Percentiles rank a stretch among this genome's conserved stretches.
phyloP scores from a whole-genome alignment of 2,329 filamentous ascomycete species.

The Colletotrichum viniferum region DNA sequence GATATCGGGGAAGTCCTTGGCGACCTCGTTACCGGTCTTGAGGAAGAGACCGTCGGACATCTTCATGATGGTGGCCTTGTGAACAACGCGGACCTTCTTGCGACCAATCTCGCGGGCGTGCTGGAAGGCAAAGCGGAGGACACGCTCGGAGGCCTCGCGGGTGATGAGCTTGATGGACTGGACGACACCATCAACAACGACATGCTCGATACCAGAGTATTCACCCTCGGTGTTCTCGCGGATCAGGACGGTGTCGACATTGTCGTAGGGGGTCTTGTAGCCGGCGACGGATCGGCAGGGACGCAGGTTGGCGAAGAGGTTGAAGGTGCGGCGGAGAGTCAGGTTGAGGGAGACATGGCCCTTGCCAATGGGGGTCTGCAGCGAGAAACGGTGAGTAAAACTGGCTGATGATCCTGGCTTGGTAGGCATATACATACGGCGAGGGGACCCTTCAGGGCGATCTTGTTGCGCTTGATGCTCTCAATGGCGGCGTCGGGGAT shows the following conservation, averaged over 20 bases:
- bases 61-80: conserved; percentile 99
- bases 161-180: conserved; percentile 99
- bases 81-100: conserved; percentile 95
- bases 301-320: conserved; percentile 99
- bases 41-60: conserved; percentile 99
- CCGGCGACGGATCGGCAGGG: conserved; percentile 96
- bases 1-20: conserved; percentile 94
- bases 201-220: conserved; percentile 99
- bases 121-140: conserved; percentile 97
- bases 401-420: neutral
- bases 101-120: conserved; percentile 92
- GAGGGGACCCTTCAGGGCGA: conserved; percentile 96
- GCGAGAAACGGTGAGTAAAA: conserved; percentile 18
- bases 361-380: conserved; percentile 70
- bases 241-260: conserved; percentile 96
- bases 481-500: conserved; percentile 93
- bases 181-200: conserved; percentile 96
- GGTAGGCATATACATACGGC: conserved; percentile 65
- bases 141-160: conserved; percentile 89
- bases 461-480: conserved; percentile 93
- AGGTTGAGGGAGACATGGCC: conserved; percentile 99
- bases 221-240: conserved; percentile 99
- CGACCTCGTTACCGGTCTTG: conserved; percentile 79
- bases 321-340: conserved; percentile 97
- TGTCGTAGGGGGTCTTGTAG: conserved; percentile 98